These are phyloP conservation scores for Candida ovalis DNA, from an alignment of 805 yeast species.

Conservation along the genomic window DNA sequence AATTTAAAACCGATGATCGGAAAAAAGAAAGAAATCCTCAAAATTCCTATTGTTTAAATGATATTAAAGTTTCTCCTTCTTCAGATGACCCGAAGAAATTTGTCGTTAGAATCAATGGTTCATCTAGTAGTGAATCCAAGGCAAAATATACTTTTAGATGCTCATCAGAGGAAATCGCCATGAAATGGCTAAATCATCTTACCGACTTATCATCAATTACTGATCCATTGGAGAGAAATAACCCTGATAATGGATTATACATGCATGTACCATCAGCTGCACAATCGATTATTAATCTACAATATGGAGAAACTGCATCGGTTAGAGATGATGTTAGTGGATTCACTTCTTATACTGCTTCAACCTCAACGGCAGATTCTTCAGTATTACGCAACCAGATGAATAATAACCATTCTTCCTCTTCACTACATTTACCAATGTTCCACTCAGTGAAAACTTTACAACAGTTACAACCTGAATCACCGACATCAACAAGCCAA, in stretches of 20 bases:
- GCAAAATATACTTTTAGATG: conserved; percentile 39
- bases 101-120: conserved; percentile 31
- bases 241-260: conserved; percentile 32
- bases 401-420: conserved; percentile 13
- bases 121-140: conserved; percentile 10
- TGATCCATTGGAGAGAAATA: conserved; percentile 47
- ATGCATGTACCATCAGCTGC: conserved; percentile 7
- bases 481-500: neutral
- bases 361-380: neutral
- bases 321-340: conserved; percentile 12
- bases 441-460: conserved; percentile 22
- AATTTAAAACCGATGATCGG: conserved; percentile 55
- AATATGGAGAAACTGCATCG: conserved; percentile 6
- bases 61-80: conserved; percentile 29
- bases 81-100: conserved; percentile 36
- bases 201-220: conserved; percentile 47
- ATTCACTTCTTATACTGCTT: neutral
- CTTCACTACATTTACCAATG: conserved; percentile 23
- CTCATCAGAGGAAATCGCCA: conserved; percentile 39
- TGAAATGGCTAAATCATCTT: conserved; percentile 54
- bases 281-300: conserved; percentile 8
- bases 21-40: conserved; percentile 48
- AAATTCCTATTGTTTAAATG: conserved; percentile 38
- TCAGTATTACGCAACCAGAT: conserved; percentile 6
- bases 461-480: conserved; percentile 2